Evolutionary conservation across 805 yeast species (phyloP), one percentile per base, ranked within the genome.

Genomic region (Saccharomycopsis fermentans): DNA sequence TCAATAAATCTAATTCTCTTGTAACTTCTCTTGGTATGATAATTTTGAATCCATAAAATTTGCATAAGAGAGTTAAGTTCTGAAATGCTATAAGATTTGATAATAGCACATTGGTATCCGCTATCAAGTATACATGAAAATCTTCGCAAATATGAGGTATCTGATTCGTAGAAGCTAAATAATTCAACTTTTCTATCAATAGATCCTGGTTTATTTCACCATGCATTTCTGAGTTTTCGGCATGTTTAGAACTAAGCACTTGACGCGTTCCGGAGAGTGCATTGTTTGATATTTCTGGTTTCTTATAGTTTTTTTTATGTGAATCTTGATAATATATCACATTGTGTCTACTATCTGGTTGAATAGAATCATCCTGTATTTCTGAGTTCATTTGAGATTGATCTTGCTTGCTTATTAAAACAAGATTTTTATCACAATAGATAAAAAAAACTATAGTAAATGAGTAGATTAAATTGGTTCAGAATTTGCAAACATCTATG

Each of bases 91-190:
- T 69, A 51, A 89, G 69, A 67, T 90, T 90, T 1, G 90, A 80
- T 2, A 91, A 70, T 14, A 88, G 74, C 67, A 91, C 88, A 67
- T 91, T 91, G 1, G 97, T 91, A 67, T 91, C 97, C 0, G 89
- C 73, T 0, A 90, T 83, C 60, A 90, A 71, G 21, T 55, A 55
- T 29, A 58, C 51, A 19, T 6, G 39, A 34, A 55, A 27, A 9
- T 37, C 4, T 43, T 43, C n/a, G 3, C 9, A 24, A 11, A 9
- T 43, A n/a, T 11, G 11, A 14, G 56, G 56, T n/a, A 39, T 54
- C 5, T 54, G 29, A 21, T 54, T 40, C n/a, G 51, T 40, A 24
- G 40, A 17, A 34, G 16, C 11, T 9, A 52, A 16, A 14, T 11
- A 6, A 17, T 52, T 35, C 11, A 52, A 35, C 29, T 35, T 35